phyloP scores from a whole-genome alignment of 1,284 basidiomycete species.

The Cutaneotrichosporon sp. region DNA sequence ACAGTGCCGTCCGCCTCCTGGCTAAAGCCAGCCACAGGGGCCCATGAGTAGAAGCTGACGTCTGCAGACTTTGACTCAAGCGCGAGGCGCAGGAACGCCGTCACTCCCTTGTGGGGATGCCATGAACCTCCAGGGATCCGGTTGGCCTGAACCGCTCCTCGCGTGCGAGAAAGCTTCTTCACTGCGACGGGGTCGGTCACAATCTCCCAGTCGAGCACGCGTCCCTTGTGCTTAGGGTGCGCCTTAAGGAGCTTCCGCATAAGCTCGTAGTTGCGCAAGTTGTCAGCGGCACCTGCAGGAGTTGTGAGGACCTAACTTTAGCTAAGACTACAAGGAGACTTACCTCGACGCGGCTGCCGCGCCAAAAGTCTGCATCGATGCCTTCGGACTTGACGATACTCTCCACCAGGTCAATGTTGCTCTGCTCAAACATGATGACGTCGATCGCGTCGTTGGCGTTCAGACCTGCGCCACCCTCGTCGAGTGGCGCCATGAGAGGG shows the following conservation, averaged over 20 bases:
- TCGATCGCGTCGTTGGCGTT: slow-evolving; percentile 47
- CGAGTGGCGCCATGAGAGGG: slow-evolving; percentile 28
- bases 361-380: slow-evolving; percentile 38
- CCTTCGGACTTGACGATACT: slow-evolving; percentile 58
- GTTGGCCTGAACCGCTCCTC: slow-evolving; percentile 12
- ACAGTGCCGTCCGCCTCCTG: background rate
- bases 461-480: slow-evolving; percentile 38
- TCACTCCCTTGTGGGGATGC: slow-evolving; percentile 25
- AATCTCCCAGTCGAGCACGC: slow-evolving; percentile 10
- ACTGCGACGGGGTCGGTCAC: background rate
- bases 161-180: slow-evolving; percentile 10
- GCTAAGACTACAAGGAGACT: background rate
- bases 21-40: slow-evolving; percentile 13
- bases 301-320: slow-evolving; percentile 13
- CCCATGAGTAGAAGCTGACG: slow-evolving; percentile 22
- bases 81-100: slow-evolving; percentile 18
- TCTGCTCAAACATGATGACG: slow-evolving; percentile 63
- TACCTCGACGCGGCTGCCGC: slow-evolving; percentile 30
- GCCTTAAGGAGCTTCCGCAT: background rate
- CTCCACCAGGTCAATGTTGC: slow-evolving; percentile 65
- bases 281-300: background rate
- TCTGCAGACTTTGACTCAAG: slow-evolving; percentile 8
- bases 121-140: slow-evolving; percentile 11
- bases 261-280: slow-evolving; percentile 13
- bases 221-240: background rate